phyloP scores from a whole-genome alignment of 345 rosid species.

The Zanthoxylum bungeanum region DNA sequence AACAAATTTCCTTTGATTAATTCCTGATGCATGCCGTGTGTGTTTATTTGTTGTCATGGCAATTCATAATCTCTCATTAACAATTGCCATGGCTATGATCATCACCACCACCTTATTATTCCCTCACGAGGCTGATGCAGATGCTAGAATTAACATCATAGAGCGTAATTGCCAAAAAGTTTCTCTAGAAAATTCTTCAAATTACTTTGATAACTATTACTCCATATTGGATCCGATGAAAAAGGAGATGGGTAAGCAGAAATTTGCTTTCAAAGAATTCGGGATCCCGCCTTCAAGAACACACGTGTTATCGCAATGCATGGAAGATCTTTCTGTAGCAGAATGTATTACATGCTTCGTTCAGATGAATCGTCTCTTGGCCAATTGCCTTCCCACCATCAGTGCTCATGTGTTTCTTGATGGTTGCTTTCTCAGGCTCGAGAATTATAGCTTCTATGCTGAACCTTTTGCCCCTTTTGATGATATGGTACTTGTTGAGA shows the following conservation, averaged over 20 bases:
- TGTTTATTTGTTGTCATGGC: slow-evolving; percentile 8
- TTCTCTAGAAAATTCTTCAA: slow-evolving; percentile 23
- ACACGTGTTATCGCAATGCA: slow-evolving; percentile 40
- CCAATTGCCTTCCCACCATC: slow-evolving; percentile 35
- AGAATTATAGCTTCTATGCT: slow-evolving; percentile 41
- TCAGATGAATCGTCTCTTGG: slow-evolving; percentile 30
- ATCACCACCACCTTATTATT: not conserved
- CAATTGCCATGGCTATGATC: slow-evolving; percentile 3
- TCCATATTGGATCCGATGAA: slow-evolving; percentile 19
- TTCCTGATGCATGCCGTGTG: not conserved
- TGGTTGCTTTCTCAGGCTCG: slow-evolving; percentile 47
- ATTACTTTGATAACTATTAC: slow-evolving; percentile 27
- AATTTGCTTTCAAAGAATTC: slow-evolving; percentile 30
- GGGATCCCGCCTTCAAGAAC: slow-evolving; percentile 40
- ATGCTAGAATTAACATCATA: slow-evolving; percentile 30
- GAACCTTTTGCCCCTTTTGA: slow-evolving; percentile 28
- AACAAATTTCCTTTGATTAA: not conserved
- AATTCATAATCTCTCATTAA: slow-evolving; percentile 13
- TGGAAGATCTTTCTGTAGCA: slow-evolving; percentile 36
- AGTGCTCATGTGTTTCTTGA: slow-evolving; percentile 50
- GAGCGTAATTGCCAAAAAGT: slow-evolving; percentile 26
- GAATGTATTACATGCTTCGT: slow-evolving; percentile 41
- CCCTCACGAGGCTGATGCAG: slow-evolving; percentile 11
- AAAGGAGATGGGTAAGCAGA: slow-evolving; percentile 24
- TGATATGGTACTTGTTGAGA: slow-evolving; percentile 24